Evolutionary conservation across 805 yeast species (phyloP), one percentile per base, ranked within the genome.

Genomic region (Candida caryicola): DNA sequence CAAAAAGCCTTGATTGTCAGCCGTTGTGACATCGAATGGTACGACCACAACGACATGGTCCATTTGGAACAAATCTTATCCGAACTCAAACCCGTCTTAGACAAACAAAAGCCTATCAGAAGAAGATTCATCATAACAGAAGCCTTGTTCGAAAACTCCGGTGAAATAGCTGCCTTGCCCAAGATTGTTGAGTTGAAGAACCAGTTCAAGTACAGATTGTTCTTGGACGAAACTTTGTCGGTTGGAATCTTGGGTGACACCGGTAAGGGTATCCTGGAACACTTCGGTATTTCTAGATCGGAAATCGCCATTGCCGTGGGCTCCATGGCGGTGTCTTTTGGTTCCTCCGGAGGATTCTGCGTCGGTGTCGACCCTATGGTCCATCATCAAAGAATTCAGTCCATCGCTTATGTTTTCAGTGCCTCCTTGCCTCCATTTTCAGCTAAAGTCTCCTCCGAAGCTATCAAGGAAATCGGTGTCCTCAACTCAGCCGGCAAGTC

Each of bases 381-480:
- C 23, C 81, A 82, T 50, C 96, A 91, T 66, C 99, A 93, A 71
- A 80, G 95, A 59, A 83, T 93, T 52, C 84, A 88, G 17, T 86
- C 95, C 10, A 73, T 74, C 47, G 96, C 96, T 2, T 93, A 88
- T 58, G 93, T 93, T 44, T 93, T 87, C 60, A 85, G 95, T 53
- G 99, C 99, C 5, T 77, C 96, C 1, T 76, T 91, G 57, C 98
- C 99, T 9, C 95, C 97, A 17, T 91, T 85, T 62, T 76, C 88
- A 30, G 95, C 95, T 1, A 74, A 69, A 40, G 80, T 81, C 2
- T 76, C 76, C 1, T 74, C 85, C 1, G 69, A 69, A 37, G 74
- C 77, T 0, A 66, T 87, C 29, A 54, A 66, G 12, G 59, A 78
- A 29, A 66, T 87, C 30, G 36, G 49, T 45, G 72, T 69, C 28